A percentile compares a stretch with the other conserved stretches of the same genome.
phyloP scores from a whole-genome alignment of 805 yeast species.

The Kurtzmaniella fragi region DNA sequence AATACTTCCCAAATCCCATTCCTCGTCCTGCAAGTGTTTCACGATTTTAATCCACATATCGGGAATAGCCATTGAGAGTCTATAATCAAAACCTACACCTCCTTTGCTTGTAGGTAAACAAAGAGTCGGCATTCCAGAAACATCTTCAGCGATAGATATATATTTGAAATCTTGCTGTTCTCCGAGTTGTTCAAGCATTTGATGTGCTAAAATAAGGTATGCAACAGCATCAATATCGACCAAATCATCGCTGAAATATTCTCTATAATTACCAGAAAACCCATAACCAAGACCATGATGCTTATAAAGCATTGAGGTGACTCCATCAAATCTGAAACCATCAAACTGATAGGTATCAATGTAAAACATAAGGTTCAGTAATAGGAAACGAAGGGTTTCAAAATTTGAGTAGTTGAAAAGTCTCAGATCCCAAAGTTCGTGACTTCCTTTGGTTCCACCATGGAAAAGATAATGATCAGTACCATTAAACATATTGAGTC shows the following conservation, averaged over 20 bases:
- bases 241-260: conserved; percentile 70
- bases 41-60: conserved; percentile 98
- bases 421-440: conserved; percentile 95
- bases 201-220: conserved; percentile 88
- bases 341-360: conserved; percentile 82
- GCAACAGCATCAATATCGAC: conserved; percentile 86
- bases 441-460: conserved; percentile 83
- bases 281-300: conserved; percentile 93
- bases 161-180: conserved; percentile 37
- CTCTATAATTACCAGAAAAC: conserved; percentile 89
- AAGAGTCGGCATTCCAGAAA: conserved; percentile 93
- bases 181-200: conserved; percentile 55
- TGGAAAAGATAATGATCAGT: conserved; percentile 95
- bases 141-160: conserved; percentile 91
- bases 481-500: conserved; percentile 89
- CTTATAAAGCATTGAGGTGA: conserved; percentile 83
- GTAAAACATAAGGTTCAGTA: conserved; percentile 80
- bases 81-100: conserved; percentile 91
- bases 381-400: conserved; percentile 82
- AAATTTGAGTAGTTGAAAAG: conserved; percentile 87
- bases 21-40: conserved; percentile 79
- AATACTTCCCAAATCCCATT: conserved; percentile 85
- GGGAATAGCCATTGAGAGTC: conserved; percentile 95
- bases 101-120: conserved; percentile 72
- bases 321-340: conserved; percentile 96